Conservation (phyloP, 352 stramenopile genomes). For the Phytopythium litorale region DNA sequence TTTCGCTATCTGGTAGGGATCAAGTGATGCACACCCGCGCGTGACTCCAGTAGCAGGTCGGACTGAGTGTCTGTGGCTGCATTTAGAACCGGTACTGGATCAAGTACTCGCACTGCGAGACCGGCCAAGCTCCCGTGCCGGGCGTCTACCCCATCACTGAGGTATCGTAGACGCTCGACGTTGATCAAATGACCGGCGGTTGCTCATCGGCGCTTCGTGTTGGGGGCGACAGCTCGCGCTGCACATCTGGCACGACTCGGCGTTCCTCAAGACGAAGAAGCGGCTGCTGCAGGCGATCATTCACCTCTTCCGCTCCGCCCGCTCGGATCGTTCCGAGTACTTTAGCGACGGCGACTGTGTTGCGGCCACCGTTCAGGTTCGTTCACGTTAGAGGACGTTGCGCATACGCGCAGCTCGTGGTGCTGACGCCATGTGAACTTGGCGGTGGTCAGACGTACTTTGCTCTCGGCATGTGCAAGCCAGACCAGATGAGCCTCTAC, state of each 20-base stretch:
- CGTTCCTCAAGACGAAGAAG: slow-evolving; percentile 67
- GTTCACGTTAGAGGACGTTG: not conserved
- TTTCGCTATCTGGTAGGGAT: slow-evolving; percentile 59
- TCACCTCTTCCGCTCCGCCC: slow-evolving; percentile 57
- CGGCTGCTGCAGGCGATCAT: slow-evolving; percentile 61
- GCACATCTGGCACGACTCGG: slow-evolving; percentile 84
- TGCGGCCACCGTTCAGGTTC: slow-evolving; percentile 63
- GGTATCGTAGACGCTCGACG: slow-evolving; percentile 17
- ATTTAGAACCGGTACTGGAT: slow-evolving; percentile 85
- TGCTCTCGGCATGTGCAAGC: slow-evolving; percentile 61
- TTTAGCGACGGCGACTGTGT: slow-evolving; percentile 76
- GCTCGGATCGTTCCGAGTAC: slow-evolving; percentile 45
- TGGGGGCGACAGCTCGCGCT: slow-evolving; percentile 50
- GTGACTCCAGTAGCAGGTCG: not conserved
- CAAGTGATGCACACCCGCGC: not conserved
- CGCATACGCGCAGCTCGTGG: not conserved
- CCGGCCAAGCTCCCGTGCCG: slow-evolving; percentile 73
- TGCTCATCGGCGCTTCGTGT: not conserved
- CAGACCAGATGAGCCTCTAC: slow-evolving; percentile 81
- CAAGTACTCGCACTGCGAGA: slow-evolving; percentile 83
- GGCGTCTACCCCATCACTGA: slow-evolving; percentile 82
- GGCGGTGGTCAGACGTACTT: slow-evolving; percentile 59
- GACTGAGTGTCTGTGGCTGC: not conserved
- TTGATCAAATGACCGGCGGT: not conserved
- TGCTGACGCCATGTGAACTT: not conserved